These are phyloP conservation scores for Chaetoceros muelleri DNA, from an alignment of 108 stramenopile genomes.

Conservation along the genomic window DNA sequence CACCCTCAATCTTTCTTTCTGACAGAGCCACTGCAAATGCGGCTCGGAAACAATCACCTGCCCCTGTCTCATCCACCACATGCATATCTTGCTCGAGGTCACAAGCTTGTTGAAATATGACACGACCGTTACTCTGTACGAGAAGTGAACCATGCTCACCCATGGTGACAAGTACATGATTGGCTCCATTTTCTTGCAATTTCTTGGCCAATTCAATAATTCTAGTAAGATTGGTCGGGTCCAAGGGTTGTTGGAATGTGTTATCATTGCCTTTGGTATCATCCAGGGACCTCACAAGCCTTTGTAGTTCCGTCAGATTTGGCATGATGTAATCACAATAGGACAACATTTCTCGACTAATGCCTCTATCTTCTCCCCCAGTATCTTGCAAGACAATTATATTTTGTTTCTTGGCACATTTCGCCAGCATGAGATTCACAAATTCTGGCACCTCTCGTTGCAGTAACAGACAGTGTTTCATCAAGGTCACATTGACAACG, in stretches of 20 bases:
- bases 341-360: conserved; percentile 34
- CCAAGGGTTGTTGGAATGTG: no score
- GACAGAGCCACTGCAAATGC: conserved; percentile 66
- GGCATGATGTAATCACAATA: conserved; percentile 62
- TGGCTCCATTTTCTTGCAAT: conserved; percentile 45
- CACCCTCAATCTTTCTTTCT: conserved; percentile 17
- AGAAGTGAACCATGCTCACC: conserved; percentile 48
- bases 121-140: conserved; percentile 13
- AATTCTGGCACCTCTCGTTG: conserved; percentile 70
- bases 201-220: conserved; percentile 17
- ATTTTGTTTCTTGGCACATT: conserved; percentile 14
- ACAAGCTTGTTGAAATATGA: conserved; percentile 27
- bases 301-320: conserved; percentile 63
- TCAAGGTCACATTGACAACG: background rate
- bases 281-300: conserved; percentile 33
- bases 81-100: conserved; percentile 10
- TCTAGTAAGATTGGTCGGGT: background rate
- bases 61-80: conserved; percentile 75
- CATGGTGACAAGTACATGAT: conserved; percentile 55
- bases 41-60: conserved; percentile 79
- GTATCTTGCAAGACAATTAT: conserved; percentile 60
- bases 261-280: conserved; percentile 6
- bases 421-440: conserved; percentile 54
- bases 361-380: conserved; percentile 64
- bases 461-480: conserved; percentile 32